phyloP scores from a whole-genome alignment of 1,284 basidiomycete species.

The Puccinia horiana region DNA sequence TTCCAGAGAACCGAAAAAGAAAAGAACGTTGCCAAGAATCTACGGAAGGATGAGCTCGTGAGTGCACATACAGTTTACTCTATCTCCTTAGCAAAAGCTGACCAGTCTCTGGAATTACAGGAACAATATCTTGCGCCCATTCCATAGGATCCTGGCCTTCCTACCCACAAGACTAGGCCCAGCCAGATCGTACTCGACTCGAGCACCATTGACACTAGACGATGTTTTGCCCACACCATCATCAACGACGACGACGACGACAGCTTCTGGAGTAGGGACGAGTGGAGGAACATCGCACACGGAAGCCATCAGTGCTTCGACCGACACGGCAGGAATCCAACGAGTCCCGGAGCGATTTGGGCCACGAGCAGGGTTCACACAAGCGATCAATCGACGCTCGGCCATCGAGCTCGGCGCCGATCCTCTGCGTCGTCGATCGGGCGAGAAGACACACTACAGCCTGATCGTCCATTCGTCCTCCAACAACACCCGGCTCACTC shows the following conservation, averaged over 20 bases:
- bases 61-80: too few relatives aligned
- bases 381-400: not conserved
- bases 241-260: not conserved
- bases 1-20: too few relatives aligned
- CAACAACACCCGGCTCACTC: slow-evolving; percentile 41
- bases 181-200: slow-evolving; percentile 22
- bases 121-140: too few relatives aligned
- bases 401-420: slow-evolving; percentile 37
- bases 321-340: not conserved
- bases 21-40: too few relatives aligned
- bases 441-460: slow-evolving; percentile 36
- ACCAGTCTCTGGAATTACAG: too few relatives aligned
- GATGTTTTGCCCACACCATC: slow-evolving; percentile 31
- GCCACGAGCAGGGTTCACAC: not conserved
- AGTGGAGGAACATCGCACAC: not conserved
- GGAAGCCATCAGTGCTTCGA: not conserved
- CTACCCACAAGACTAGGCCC: not conserved
- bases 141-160: too few relatives aligned
- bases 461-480: slow-evolving; percentile 34
- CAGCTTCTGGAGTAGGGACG: too few relatives aligned
- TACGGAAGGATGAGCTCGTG: too few relatives aligned
- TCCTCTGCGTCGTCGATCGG: slow-evolving; percentile 31
- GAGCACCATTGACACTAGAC: slow-evolving; percentile 28
- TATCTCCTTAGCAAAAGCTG: too few relatives aligned
- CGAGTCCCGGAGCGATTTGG: not conserved